phyloP scores from a whole-genome alignment of 2,329 filamentous ascomycete species.

The Onygenales sp. region DNA sequence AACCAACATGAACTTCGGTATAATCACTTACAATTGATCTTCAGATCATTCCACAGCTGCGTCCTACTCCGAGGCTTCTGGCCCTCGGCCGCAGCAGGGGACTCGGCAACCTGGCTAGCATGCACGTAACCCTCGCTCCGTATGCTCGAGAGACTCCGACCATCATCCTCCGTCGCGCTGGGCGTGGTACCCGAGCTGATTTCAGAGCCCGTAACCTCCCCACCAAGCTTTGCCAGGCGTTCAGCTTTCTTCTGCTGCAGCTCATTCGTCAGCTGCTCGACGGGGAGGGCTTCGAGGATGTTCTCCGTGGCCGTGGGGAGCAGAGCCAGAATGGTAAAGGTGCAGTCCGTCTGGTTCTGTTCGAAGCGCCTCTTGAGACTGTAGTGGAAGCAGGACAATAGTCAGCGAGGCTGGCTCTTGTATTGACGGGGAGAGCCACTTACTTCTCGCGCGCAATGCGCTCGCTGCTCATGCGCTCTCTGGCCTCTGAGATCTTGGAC shows the following conservation, averaged over 20 bases:
- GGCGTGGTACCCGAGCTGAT: slow-evolving; percentile 45
- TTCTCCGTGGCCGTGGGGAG: slow-evolving; percentile 86
- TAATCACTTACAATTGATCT: slow-evolving; percentile 71
- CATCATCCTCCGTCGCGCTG: slow-evolving; percentile 74
- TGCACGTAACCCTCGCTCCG: slow-evolving; percentile 77
- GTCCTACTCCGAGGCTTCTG: slow-evolving; percentile 64
- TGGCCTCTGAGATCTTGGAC: slow-evolving; percentile 81
- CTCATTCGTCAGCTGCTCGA: slow-evolving; percentile 86
- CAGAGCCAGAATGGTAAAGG: slow-evolving; percentile 92
- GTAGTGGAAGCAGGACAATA: slow-evolving; percentile 6
- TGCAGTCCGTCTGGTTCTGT: slow-evolving; percentile 98
- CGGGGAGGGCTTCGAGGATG: slow-evolving; percentile 77
- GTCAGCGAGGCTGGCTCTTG: neutral
- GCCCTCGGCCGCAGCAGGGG: slow-evolving; percentile 40
- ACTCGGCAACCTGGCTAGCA: slow-evolving; percentile 62
- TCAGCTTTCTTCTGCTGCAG: slow-evolving; percentile 87
- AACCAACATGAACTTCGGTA: neutral
- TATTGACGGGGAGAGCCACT: slow-evolving; percentile 19
- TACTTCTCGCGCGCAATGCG: slow-evolving; percentile 96
- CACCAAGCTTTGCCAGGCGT: slow-evolving; percentile 51
- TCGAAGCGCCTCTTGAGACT: slow-evolving; percentile 93
- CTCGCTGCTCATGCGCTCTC: slow-evolving; percentile 93
- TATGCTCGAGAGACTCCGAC: slow-evolving; percentile 63
- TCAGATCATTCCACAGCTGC: slow-evolving; percentile 94
- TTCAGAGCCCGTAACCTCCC: slow-evolving; percentile 49